Base-by-base conservation (phyloP, 176 grass and related monocot species). In the Raddia distichophylla region DNA sequence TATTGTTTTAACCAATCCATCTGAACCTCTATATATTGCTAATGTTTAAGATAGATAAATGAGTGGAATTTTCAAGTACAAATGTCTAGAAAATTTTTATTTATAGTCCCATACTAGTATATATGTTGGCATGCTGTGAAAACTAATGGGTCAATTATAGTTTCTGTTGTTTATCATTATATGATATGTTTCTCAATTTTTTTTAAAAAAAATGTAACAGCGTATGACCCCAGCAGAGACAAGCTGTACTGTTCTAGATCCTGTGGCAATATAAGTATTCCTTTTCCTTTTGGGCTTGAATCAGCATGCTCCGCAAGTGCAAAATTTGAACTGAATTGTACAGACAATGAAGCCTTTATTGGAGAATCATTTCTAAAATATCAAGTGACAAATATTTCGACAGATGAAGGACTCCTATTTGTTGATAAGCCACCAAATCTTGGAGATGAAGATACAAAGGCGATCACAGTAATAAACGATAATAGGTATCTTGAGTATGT, bases 191-290 rank as follows among this genome's bases (percentile, higher is more conserved):
- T 16, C 10, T 56, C 3, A 59, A 22, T 59, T 5, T 53, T 53
- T 53, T 5, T 53, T 53, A 15, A 15, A 15, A 1, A 1, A 16
- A 27, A 27, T 27, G 27, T 27, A 56, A 56, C 16, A 56, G 53
- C 6, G 16, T 56, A 56, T 18, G 16, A 56, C 18, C 53, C 53
- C 53, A 56, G 2, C 37, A 27, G 33, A 2, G 1, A 17, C 63
- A 67, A 27, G 35, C 3, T 2, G 8, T 17, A 60, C 53, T 84
- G 82, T 53, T 17, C 72, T 16, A 68, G 10, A 47, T 10, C 3
- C 18, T 84, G 82, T 43, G 82, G 82, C 16, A 84, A 68, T 22
- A 84, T 64, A 46, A 22, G 27, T 17, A 59, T 84, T 15, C 72
- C 55, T 52, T 84, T 67, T 52, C 82, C 82, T 1, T 84, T 84